Percentiles rank a stretch among this genome's conserved stretches.
These are phyloP conservation scores for Schoenoplectus tabernaemontani DNA, from an alignment of 202 grass and related monocot genomes.

Conservation along the genomic window DNA sequence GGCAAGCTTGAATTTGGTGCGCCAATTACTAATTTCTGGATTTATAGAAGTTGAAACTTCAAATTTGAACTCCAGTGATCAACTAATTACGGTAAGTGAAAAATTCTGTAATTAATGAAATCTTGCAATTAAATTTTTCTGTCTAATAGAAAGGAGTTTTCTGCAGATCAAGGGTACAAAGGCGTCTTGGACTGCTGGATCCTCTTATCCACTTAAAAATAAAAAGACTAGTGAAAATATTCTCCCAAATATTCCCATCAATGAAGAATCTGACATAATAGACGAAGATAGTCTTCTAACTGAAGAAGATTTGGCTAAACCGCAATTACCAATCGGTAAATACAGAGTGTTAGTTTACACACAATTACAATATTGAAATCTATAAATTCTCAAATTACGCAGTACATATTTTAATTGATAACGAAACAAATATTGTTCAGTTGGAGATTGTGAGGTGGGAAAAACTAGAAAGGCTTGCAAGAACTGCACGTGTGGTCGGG, in stretches of 20 bases:
- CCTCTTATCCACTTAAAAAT: constrained; percentile 30
- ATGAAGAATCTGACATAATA: constrained; percentile 39
- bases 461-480: constrained; percentile 43
- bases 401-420: neutral
- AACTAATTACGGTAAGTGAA: neutral
- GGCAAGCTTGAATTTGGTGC: constrained; percentile 18
- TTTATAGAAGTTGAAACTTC: constrained; percentile 29
- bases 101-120: neutral
- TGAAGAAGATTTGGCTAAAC: constrained; percentile 34
- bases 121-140: neutral
- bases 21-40: constrained; percentile 28
- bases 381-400: neutral
- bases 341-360: neutral
- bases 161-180: constrained; percentile 34
- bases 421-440: neutral
- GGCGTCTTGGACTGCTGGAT: constrained; percentile 35
- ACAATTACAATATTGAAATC: neutral
- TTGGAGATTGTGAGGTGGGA: constrained; percentile 38
- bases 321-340: constrained; percentile 27
- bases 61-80: neutral
- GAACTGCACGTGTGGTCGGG: constrained; percentile 44
- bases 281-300: constrained; percentile 46
- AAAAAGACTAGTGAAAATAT: neutral
- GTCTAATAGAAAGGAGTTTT: neutral
- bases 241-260: constrained; percentile 34